phyloP scores from a whole-genome alignment of 1,284 basidiomycete genomes.

The Puccinia horiana region DNA sequence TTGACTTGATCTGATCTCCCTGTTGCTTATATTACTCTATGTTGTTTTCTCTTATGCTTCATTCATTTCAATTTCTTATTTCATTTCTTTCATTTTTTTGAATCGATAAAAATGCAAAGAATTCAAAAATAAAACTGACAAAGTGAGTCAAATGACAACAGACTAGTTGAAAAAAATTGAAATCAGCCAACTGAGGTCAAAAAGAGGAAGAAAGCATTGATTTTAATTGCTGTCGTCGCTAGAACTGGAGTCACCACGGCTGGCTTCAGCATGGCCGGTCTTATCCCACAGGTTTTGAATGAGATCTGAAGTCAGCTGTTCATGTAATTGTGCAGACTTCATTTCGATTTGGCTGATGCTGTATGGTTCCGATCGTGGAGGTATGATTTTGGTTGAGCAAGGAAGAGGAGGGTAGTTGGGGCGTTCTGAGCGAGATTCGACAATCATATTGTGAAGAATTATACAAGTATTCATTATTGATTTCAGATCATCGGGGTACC shows the following conservation, averaged over 20 bases:
- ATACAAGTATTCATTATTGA: conserved; percentile 16
- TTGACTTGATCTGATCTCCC: no score
- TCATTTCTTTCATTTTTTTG: no score
- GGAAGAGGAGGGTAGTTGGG: background rate
- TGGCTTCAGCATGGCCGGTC: background rate
- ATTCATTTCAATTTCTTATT: no score
- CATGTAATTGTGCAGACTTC: background rate
- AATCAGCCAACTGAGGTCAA: background rate
- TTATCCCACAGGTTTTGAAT: background rate
- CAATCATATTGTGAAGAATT: conserved; percentile 36
- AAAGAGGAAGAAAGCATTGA: background rate
- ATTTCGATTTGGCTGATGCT: background rate
- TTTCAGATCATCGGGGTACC: background rate
- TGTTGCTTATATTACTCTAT: no score
- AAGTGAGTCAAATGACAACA: no score
- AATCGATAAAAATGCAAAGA: no score
- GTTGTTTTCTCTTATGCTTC: no score
- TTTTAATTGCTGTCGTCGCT: background rate
- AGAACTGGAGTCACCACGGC: no score
- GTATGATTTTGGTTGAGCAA: background rate
- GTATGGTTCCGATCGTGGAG: background rate
- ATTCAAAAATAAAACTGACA: no score
- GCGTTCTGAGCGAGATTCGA: background rate
- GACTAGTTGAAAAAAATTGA: no score
- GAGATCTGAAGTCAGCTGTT: background rate